Evolutionary conservation across 331 rosid genomes (phyloP).

Genomic region (Acacia concinna): DNA sequence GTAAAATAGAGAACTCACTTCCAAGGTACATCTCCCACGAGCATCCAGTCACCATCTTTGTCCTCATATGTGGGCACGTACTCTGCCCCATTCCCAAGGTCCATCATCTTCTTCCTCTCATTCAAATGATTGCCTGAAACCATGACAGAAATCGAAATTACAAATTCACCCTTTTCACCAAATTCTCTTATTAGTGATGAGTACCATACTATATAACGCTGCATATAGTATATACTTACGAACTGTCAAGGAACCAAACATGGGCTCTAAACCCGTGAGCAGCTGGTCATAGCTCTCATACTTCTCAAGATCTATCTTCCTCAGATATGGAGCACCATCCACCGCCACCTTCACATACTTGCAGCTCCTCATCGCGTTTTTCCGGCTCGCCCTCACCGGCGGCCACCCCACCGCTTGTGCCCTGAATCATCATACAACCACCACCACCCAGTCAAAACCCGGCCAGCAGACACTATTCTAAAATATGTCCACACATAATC

Average conservation of each 20-base stretch:
- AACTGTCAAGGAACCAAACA: slow-evolving; percentile 58
- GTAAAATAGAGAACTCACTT: slow-evolving; percentile 44
- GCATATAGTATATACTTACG: slow-evolving; percentile 35
- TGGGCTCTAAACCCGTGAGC: slow-evolving; percentile 46
- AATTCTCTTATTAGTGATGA: not conserved
- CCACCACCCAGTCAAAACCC: no score
- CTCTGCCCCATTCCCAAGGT: slow-evolving; percentile 51
- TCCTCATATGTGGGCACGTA: slow-evolving; percentile 77
- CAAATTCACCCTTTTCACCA: slow-evolving; percentile 11
- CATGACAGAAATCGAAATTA: not conserved
- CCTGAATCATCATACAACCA: slow-evolving; percentile 28
- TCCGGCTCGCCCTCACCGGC: slow-evolving; percentile 68
- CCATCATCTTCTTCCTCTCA: slow-evolving; percentile 54
- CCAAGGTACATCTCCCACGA: slow-evolving; percentile 93
- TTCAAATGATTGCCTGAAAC: slow-evolving; percentile 51
- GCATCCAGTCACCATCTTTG: slow-evolving; percentile 89
- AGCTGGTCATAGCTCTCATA: slow-evolving; percentile 59
- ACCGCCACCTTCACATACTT: slow-evolving; percentile 72
- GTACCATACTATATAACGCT: not conserved
- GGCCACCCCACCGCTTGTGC: slow-evolving; percentile 81
- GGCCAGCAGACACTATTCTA: no score
- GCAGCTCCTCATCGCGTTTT: slow-evolving; percentile 47
- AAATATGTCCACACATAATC: no score
- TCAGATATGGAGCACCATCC: slow-evolving; percentile 81
- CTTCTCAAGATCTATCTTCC: slow-evolving; percentile 69